A percentile compares a stretch with the other conserved stretches of the same genome.
Evolutionary conservation across 805 yeast species (phyloP).

Genomic region (Saturnispora serradocipensis): DNA sequence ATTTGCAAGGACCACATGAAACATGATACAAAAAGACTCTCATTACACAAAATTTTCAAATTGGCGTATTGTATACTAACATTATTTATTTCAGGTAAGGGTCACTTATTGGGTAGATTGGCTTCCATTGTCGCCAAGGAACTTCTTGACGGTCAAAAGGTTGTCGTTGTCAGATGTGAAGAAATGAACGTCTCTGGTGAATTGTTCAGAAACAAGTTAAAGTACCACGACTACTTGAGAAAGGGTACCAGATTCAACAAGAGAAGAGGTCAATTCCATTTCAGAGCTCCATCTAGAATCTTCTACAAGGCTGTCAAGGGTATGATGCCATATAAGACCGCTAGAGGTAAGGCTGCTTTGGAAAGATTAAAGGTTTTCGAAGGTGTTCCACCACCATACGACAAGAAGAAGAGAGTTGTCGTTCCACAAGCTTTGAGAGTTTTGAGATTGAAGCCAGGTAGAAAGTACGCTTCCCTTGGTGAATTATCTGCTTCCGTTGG

Average conservation of each 20-base stretch:
- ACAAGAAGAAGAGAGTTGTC: conserved; percentile 99
- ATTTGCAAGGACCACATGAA: too few relatives aligned
- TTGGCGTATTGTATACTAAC: conserved; percentile 5
- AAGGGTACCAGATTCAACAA: conserved; percentile 98
- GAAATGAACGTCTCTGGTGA: conserved; percentile 98
- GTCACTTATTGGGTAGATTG: conserved; percentile 99
- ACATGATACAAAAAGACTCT: neutral
- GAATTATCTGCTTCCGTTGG: conserved; percentile 95
- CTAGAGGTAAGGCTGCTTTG: conserved; percentile 99
- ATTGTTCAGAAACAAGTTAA: conserved; percentile 99
- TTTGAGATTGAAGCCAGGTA: conserved; percentile 97
- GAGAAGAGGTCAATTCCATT: conserved; percentile 99
- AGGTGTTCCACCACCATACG: conserved; percentile 99
- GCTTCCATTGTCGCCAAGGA: conserved; percentile 99
- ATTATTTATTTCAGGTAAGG: conserved; percentile 54
- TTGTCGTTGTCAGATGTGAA: conserved; percentile 96
- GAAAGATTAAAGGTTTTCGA: conserved; percentile 99
- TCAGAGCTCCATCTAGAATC: conserved; percentile 99
- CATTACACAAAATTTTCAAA: neutral
- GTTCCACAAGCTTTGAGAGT: conserved; percentile 99
- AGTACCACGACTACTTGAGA: conserved; percentile 99
- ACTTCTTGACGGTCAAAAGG: conserved; percentile 94
- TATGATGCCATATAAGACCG: conserved; percentile 99
- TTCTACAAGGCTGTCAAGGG: conserved; percentile 99
- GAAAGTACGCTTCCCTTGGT: conserved; percentile 98